A percentile compares a stretch with the other conserved stretches of the same genome.
Evolutionary conservation across 352 stramenopile species (phyloP).

Genomic region (Globisporangium yorkense): DNA sequence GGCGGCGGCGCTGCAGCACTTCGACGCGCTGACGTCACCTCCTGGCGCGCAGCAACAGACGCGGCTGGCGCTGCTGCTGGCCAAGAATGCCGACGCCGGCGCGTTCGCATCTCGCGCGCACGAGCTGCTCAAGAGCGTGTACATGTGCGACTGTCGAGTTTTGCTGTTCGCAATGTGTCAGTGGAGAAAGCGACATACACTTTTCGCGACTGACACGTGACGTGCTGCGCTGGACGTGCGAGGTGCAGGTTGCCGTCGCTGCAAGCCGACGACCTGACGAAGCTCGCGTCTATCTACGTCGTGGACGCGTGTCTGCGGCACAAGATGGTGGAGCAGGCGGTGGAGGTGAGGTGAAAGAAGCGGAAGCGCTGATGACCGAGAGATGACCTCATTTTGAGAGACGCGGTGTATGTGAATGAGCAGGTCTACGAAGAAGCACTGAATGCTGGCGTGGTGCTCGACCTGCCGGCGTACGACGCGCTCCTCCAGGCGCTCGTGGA

Average conservation of each 20-base stretch:
- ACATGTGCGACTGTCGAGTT: constrained; percentile 11
- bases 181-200: background rate
- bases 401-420: background rate
- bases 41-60: constrained; percentile 32
- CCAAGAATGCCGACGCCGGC: constrained; percentile 35
- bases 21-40: constrained; percentile 34
- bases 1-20: constrained; percentile 33
- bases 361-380: too few species aligned
- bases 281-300: constrained; percentile 61
- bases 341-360: constrained; percentile 18
- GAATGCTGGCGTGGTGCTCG: constrained; percentile 40
- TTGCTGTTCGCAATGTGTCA: background rate
- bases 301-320: constrained; percentile 52
- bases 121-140: constrained; percentile 29
- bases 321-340: constrained; percentile 37
- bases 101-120: constrained; percentile 21
- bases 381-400: too few species aligned
- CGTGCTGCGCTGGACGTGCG: background rate
- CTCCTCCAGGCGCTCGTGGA: constrained; percentile 40
- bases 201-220: background rate
- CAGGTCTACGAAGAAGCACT: constrained; percentile 41
- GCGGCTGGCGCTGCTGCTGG: constrained; percentile 56
- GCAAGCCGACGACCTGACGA: constrained; percentile 53
- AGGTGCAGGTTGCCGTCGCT: constrained; percentile 21
- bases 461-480: constrained; percentile 49